Evolutionary conservation across 805 yeast species (phyloP).

Genomic region (Candida insectorum): DNA sequence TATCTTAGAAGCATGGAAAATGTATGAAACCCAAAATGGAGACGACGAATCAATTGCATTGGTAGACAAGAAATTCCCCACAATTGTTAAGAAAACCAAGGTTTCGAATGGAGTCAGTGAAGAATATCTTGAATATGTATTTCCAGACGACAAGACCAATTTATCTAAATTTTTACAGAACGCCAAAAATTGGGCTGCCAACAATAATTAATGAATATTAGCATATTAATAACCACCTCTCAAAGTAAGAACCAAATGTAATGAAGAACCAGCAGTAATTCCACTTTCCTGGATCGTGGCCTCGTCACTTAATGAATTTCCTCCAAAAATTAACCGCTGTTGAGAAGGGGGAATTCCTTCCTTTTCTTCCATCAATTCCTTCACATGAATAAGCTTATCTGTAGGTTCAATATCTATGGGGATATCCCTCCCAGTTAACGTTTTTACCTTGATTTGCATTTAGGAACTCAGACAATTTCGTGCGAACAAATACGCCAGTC

Average conservation of each 20-base stretch:
- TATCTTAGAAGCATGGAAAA: conserved; percentile 57
- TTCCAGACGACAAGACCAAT: conserved; percentile 57
- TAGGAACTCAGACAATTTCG: conserved; percentile 3
- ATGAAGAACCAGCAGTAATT: conserved; percentile 79
- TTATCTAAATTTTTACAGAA: conserved; percentile 38
- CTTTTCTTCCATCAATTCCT: conserved; percentile 90
- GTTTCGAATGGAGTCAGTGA: conserved; percentile 45
- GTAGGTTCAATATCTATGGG: conserved; percentile 69
- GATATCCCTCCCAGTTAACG: conserved; percentile 80
- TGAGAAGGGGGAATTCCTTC: conserved; percentile 98
- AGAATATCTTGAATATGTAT: conserved; percentile 59
- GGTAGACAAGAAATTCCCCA: conserved; percentile 52
- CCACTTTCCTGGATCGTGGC: conserved; percentile 68
- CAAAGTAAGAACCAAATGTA: conserved; percentile 87
- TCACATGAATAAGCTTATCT: conserved; percentile 69
- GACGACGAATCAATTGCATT: conserved; percentile 26
- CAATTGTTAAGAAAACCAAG: conserved; percentile 43
- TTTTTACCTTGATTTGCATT: conserved; percentile 72
- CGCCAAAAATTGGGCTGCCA: conserved; percentile 34
- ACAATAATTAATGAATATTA: conserved; percentile 2
- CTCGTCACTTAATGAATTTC: conserved; percentile 89
- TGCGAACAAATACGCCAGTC: background rate
- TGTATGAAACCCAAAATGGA: conserved; percentile 68
- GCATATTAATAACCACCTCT: conserved; percentile 65
- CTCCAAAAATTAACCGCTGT: conserved; percentile 85